Evolutionary conservation across 2,329 filamentous ascomycete species (phyloP).

Genomic region (Aureobasidium pullulans): DNA sequence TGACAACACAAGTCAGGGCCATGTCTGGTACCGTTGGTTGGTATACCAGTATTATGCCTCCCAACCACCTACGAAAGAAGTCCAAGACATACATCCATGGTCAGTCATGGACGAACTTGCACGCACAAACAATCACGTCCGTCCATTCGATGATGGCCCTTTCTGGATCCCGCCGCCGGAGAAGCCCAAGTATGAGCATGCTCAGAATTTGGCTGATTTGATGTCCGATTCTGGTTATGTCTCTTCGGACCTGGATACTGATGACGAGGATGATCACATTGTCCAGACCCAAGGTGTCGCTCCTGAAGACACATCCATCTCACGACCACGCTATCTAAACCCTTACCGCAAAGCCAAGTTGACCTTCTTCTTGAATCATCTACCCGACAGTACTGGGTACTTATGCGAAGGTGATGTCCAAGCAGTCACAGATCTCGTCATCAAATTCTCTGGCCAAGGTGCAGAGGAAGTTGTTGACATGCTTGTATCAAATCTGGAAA

Average conservation of each 20-base stretch:
- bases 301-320: background rate
- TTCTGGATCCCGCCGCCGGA: constrained; percentile 72
- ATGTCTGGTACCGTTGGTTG: constrained; percentile 88
- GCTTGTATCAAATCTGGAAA: constrained; percentile 72
- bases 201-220: constrained; percentile 68
- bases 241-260: constrained; percentile 77
- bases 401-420: constrained; percentile 81
- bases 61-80: background rate
- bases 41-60: constrained; percentile 58
- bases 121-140: constrained; percentile 27
- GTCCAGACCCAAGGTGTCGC: background rate
- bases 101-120: constrained; percentile 11
- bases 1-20: constrained; percentile 71
- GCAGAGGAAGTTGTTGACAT: constrained; percentile 88
- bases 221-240: constrained; percentile 79
- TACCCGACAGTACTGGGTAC: constrained; percentile 67
- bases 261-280: constrained; percentile 42
- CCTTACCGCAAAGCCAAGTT: constrained; percentile 79
- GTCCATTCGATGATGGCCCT: constrained; percentile 67
- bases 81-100: background rate
- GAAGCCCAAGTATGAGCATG: constrained; percentile 72
- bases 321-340: constrained; percentile 53
- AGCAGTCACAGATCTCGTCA: constrained; percentile 78
- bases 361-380: constrained; percentile 70
- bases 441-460: constrained; percentile 75